A percentile compares a stretch with the other conserved stretches of the same genome.
These are phyloP conservation scores for Colletotrichum sp. DNA, from an alignment of 2,329 filamentous ascomycete genomes.

Conservation along the genomic window DNA sequence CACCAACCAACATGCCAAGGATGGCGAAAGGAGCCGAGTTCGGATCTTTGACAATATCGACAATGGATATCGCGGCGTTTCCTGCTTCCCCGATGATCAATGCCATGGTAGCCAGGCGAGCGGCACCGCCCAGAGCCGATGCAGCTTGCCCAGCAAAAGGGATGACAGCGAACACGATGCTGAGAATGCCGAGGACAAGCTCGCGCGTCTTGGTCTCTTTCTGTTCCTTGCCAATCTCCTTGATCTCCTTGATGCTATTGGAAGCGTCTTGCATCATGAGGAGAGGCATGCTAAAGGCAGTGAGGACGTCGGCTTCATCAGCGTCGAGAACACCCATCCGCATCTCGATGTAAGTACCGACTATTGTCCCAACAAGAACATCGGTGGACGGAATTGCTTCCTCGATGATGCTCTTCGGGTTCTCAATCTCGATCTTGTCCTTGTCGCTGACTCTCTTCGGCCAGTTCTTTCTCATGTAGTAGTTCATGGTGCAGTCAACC, in stretches of 20 bases:
- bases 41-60: constrained; percentile 27
- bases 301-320: background rate
- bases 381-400: background rate
- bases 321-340: background rate
- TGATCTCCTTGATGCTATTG: constrained; percentile 29
- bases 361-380: background rate
- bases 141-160: constrained; percentile 55
- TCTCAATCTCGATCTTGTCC: background rate
- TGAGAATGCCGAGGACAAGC: constrained; percentile 37
- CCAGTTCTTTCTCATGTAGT: background rate
- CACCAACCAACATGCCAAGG: constrained; percentile 24
- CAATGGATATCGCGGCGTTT: constrained; percentile 25
- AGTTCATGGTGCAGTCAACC: background rate
- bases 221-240: constrained; percentile 26
- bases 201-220: constrained; percentile 24
- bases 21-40: constrained; percentile 30
- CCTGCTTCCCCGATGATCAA: constrained; percentile 25
- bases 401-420: background rate
- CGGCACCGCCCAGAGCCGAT: constrained; percentile 29
- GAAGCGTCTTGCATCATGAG: constrained; percentile 30
- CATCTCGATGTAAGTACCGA: background rate
- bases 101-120: constrained; percentile 15
- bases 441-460: background rate
- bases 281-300: constrained; percentile 23
- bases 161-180: constrained; percentile 52